Evolutionary conservation across 2,329 filamentous ascomycete genomes (phyloP).

Genomic region (Phialophora verrucosa): DNA sequence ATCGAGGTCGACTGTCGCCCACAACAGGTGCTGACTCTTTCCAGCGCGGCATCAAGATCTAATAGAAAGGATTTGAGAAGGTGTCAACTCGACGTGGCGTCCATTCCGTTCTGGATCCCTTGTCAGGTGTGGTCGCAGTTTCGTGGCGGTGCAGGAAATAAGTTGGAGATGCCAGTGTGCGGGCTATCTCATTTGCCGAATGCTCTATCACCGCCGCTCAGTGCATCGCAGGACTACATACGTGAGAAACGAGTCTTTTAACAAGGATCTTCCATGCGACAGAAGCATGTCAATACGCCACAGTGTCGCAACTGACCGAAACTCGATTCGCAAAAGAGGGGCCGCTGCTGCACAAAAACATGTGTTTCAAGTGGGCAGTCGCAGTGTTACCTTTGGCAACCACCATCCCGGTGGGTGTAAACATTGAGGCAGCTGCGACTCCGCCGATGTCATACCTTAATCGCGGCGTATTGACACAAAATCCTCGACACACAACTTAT

Average conservation of each 20-base stretch:
- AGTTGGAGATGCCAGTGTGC: conserved; percentile 15
- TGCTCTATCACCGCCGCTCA: not conserved
- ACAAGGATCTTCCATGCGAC: conserved; percentile 22
- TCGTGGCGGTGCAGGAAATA: conserved; percentile 20
- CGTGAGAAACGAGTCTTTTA: not conserved
- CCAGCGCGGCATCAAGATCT: conserved; percentile 18
- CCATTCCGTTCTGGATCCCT: not conserved
- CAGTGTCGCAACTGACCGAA: conserved; percentile 14
- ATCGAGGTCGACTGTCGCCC: conserved; percentile 19
- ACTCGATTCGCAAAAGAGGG: not conserved
- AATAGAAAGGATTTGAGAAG: not conserved
- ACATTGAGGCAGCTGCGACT: conserved; percentile 14
- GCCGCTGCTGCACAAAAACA: conserved; percentile 4
- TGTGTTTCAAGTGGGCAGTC: conserved; percentile 17
- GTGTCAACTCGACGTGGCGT: conserved; percentile 1
- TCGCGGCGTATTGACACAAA: conserved; percentile 9
- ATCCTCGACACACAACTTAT: conserved; percentile 12
- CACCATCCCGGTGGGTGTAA: conserved; percentile 3
- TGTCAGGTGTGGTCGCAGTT: conserved; percentile 10
- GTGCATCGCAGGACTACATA: not conserved
- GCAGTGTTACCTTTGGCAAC: conserved; percentile 27
- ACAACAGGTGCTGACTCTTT: conserved; percentile 1
- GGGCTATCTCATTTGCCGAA: conserved; percentile 3
- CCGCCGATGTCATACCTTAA: conserved; percentile 18
- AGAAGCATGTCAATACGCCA: conserved; percentile 11